phyloP scores from a whole-genome alignment of 305 asterid genomes.

The Nicotiana rustica region DNA sequence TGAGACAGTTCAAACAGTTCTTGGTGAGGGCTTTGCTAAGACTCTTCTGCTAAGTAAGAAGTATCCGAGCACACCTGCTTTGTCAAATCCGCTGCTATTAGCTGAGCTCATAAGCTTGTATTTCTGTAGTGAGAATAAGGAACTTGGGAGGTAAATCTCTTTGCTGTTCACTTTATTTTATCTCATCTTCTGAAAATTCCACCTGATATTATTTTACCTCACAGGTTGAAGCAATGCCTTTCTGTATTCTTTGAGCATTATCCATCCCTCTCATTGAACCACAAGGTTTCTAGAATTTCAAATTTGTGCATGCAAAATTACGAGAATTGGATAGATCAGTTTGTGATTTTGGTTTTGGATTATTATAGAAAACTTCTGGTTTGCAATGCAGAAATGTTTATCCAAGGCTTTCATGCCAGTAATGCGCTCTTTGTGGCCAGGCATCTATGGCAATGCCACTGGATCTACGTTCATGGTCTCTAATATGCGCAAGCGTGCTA shows the following conservation, averaged over 20 bases:
- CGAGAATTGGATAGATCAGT: background rate
- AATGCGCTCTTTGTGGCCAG: constrained; percentile 95
- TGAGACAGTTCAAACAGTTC: constrained; percentile 68
- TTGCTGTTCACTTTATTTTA: constrained; percentile 33
- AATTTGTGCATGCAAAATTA: background rate
- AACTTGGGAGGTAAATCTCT: constrained; percentile 64
- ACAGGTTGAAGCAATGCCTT: constrained; percentile 91
- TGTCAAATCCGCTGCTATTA: constrained; percentile 65
- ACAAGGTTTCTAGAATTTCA: constrained; percentile 61
- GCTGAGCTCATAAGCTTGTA: constrained; percentile 77
- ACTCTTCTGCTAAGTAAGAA: constrained; percentile 80
- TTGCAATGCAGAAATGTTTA: constrained; percentile 71
- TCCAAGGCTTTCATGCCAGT: constrained; percentile 85
- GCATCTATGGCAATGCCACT: constrained; percentile 63
- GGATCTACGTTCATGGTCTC: constrained; percentile 77
- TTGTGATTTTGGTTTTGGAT: constrained; percentile 16
- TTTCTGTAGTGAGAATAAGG: constrained; percentile 62
- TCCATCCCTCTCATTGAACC: constrained; percentile 81
- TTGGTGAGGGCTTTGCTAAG: constrained; percentile 95
- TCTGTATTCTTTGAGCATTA: constrained; percentile 97
- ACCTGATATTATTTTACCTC: constrained; percentile 37
- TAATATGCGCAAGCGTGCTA: constrained; percentile 86
- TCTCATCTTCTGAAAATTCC: constrained; percentile 20
- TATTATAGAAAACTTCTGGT: constrained; percentile 18
- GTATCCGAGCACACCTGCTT: constrained; percentile 57